Conservation (phyloP, 495 filamentous ascomycete genomes). For the Xylaria longipes region DNA sequence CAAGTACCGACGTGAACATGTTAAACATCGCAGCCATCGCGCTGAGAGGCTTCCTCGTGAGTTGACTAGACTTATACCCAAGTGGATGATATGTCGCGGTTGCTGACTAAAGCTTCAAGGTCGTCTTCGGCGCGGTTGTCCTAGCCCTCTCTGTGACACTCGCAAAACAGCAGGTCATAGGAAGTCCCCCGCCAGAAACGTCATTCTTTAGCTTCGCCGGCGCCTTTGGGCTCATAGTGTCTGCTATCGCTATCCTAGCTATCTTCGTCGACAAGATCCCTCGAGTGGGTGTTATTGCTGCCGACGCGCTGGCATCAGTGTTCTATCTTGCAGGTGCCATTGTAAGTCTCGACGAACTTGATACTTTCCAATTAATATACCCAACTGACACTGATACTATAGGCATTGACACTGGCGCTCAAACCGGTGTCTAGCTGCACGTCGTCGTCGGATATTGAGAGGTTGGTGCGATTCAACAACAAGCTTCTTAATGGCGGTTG, state of each 20-base stretch:
- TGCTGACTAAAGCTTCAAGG: constrained; percentile 31
- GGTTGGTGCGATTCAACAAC: constrained; percentile 33
- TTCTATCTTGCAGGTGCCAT: constrained; percentile 60
- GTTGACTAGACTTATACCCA: not conserved
- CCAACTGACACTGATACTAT: not conserved
- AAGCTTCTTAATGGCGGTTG: constrained; percentile 47
- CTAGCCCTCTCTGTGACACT: constrained; percentile 55
- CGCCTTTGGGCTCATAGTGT: constrained; percentile 54
- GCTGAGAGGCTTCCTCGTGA: constrained; percentile 22
- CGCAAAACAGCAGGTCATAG: constrained; percentile 50
- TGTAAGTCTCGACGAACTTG: constrained; percentile 49
- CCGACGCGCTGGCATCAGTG: constrained; percentile 52
- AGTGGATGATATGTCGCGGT: too few species aligned
- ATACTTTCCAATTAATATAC: not conserved
- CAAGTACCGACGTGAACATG: constrained; percentile 9
- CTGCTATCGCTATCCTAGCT: constrained; percentile 45
- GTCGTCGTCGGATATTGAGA: constrained; percentile 9
- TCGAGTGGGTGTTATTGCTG: constrained; percentile 43
- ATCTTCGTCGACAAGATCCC: constrained; percentile 50
- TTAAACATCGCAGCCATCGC: constrained; percentile 13
- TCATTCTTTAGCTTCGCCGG: constrained; percentile 57
- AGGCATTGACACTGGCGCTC: constrained; percentile 57
- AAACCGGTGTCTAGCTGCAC: constrained; percentile 43
- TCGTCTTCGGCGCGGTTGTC: constrained; percentile 53
- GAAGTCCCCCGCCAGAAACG: constrained; percentile 46